Evolutionary conservation across 805 yeast genomes (phyloP).

Genomic region (Lipomyces kockii): DNA sequence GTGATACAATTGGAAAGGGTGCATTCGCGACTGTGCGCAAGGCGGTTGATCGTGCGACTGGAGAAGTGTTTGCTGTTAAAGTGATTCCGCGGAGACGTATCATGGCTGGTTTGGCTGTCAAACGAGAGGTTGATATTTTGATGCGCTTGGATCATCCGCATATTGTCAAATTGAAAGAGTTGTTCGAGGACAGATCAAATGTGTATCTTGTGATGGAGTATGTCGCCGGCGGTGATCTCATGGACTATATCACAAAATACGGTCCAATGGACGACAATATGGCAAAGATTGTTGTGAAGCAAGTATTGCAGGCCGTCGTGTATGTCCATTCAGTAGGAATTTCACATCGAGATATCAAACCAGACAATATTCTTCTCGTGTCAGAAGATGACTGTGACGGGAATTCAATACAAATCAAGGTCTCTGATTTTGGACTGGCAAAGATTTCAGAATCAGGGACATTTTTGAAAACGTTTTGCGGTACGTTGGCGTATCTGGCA

Average conservation of each 20-base stretch:
- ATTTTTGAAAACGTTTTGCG: slow-evolving; percentile 94
- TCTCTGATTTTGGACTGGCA: slow-evolving; percentile 96
- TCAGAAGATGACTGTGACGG: slow-evolving; percentile 71
- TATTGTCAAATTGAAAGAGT: slow-evolving; percentile 79
- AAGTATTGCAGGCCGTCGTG: slow-evolving; percentile 78
- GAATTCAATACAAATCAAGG: slow-evolving; percentile 68
- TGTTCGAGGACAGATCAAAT: slow-evolving; percentile 78
- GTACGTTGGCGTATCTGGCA: slow-evolving; percentile 94
- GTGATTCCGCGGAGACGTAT: slow-evolving; percentile 83
- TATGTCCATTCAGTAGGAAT: slow-evolving; percentile 90
- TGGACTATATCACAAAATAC: slow-evolving; percentile 94
- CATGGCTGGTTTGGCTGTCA: slow-evolving; percentile 75
- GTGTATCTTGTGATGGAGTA: slow-evolving; percentile 94
- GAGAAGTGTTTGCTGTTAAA: slow-evolving; percentile 87
- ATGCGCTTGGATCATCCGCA: slow-evolving; percentile 70
- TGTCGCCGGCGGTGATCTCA: slow-evolving; percentile 94
- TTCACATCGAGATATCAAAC: slow-evolving; percentile 95
- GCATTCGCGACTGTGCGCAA: slow-evolving; percentile 96
- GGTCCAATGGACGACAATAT: slow-evolving; percentile 89
- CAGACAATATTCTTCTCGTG: slow-evolving; percentile 90
- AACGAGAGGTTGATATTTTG: slow-evolving; percentile 82
- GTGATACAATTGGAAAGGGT: slow-evolving; percentile 93
- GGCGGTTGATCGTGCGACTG: slow-evolving; percentile 83
- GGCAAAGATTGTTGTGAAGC: slow-evolving; percentile 82
- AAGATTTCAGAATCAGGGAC: slow-evolving; percentile 84